Conservation (phyloP, 352 stramenopile genomes). For the Phytophthora hibernalis region DNA sequence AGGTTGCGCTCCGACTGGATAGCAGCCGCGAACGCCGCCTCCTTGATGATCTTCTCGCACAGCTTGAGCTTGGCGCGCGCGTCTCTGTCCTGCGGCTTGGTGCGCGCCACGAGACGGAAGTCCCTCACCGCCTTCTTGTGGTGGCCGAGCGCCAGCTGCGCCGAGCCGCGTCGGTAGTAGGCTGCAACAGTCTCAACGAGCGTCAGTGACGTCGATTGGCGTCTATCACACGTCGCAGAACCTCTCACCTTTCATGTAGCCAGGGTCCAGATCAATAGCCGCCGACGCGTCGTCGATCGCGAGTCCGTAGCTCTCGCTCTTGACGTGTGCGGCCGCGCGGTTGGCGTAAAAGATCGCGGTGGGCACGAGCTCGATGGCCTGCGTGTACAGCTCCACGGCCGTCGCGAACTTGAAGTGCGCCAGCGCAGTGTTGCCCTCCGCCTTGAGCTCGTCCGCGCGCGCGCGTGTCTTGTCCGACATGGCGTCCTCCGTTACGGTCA, state of each 20-base stretch:
- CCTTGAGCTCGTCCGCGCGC: slow-evolving; percentile 83
- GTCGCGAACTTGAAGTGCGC: slow-evolving; percentile 80
- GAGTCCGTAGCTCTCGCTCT: slow-evolving; percentile 98
- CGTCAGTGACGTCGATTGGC: slow-evolving; percentile 10
- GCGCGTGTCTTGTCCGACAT: slow-evolving; percentile 67
- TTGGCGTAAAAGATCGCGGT: slow-evolving; percentile 96
- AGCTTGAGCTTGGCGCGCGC: slow-evolving; percentile 94
- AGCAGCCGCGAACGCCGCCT: slow-evolving; percentile 95
- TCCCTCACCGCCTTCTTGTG: slow-evolving; percentile 98
- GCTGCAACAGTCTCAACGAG: slow-evolving; percentile 33
- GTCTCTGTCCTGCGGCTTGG: slow-evolving; percentile 95
- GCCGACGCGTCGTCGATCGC: slow-evolving; percentile 97
- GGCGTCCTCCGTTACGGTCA: slow-evolving; percentile 55
- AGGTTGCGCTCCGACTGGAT: slow-evolving; percentile 96
- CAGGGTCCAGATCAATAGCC: slow-evolving; percentile 94
- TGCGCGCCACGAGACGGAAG: slow-evolving; percentile 96
- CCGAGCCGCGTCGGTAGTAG: slow-evolving; percentile 98
- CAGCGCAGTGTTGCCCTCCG: slow-evolving; percentile 86
- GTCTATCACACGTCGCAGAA: not conserved
- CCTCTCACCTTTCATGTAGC: slow-evolving; percentile 94
- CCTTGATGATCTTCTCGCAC: slow-evolving; percentile 97
- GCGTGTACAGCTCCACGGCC: slow-evolving; percentile 90
- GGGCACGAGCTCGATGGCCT: slow-evolving; percentile 87
- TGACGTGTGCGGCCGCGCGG: slow-evolving; percentile 96
- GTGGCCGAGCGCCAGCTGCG: slow-evolving; percentile 96